phyloP scores from a whole-genome alignment of 176 grass and related monocot genomes.

The Zea luxurians region DNA sequence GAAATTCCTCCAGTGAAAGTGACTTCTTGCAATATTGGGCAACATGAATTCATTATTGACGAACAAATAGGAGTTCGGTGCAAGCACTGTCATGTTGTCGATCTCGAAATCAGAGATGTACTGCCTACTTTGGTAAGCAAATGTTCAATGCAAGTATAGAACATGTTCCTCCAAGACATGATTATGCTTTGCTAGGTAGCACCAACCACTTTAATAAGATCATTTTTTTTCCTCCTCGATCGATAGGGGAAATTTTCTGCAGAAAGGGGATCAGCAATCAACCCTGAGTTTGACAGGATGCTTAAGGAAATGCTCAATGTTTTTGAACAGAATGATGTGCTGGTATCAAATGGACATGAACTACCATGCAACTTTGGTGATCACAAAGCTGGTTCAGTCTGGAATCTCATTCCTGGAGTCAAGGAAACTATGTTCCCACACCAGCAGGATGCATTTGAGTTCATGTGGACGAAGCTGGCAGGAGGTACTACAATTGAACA shows the following conservation, averaged over 20 bases:
- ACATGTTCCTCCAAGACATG: conserved; percentile 5
- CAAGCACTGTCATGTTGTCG: conserved; percentile 56
- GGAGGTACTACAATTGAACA: conserved; percentile 54
- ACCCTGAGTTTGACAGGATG: conserved; percentile 27
- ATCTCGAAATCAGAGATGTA: conserved; percentile 66
- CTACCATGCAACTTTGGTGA: conserved; percentile 6
- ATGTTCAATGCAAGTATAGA: neutral
- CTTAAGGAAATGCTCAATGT: conserved; percentile 43
- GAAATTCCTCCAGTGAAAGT: conserved; percentile 18
- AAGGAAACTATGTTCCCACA: conserved; percentile 61
- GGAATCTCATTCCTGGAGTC: conserved; percentile 71
- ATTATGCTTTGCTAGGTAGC: conserved; percentile 7
- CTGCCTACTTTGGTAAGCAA: conserved; percentile 67
- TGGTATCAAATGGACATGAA: conserved; percentile 33
- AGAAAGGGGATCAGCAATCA: conserved; percentile 7
- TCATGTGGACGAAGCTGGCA: conserved; percentile 78
- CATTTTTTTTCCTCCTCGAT: conserved; percentile 18
- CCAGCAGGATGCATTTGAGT: conserved; percentile 80
- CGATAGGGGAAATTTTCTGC: conserved; percentile 29
- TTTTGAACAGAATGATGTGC: conserved; percentile 32
- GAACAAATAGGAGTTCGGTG: conserved; percentile 75
- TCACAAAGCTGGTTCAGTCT: conserved; percentile 50
- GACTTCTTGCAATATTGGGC: conserved; percentile 45
- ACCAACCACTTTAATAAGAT: neutral
- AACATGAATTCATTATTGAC: conserved; percentile 63